Base-by-base conservation (phyloP, 2,329 filamentous ascomycete genomes). In the Trichoderma atroviride region DNA sequence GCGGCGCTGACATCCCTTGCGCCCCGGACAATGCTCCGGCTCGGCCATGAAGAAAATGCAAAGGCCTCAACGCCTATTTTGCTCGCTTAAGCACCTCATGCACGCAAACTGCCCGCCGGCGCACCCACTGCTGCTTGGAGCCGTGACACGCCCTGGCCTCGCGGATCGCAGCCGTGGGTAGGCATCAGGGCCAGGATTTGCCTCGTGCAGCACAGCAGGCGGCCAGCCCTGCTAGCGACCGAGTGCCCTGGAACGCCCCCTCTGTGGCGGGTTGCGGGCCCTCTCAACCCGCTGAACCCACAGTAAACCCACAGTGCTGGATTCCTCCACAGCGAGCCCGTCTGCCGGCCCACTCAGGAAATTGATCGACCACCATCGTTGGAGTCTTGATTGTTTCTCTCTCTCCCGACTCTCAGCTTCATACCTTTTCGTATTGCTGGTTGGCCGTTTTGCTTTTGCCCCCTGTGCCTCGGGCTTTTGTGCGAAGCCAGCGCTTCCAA, bases 361-460 rank as follows among this genome's bases (percentile, higher is more conserved):
- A 69, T 69, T 69, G 68, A 69, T 67, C 55, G 50, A 65, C 61
- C 63, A 57, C 53, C 67, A 50, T 29, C 52, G 35, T 64, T n/a
- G 19, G 40, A 56, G 61, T 56, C 47, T 35, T 63, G 22, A 64
- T 64, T 43, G 47, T 40, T 66, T 56, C 62, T 65, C 35, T 65
- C 19, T 27, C 67, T 40, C 37, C 55, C 9, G 22, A 29, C 47
- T 47, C 47, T 33, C 61, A 55, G 27, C 43, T 43, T 29, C 37
- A 27, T 33, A 31, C 61, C 19, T 22, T 22, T 22, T 22, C 47
- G 22, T 50, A 50, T 50, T 52, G 24, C 31, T 37, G 37, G 56
- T 47, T 64, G 33, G 53, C 58, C n/a, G 55, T 50, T n/a, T 33
- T 29, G 9, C 24, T 16, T 24, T 65, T 27, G 29, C 29, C 55